These are phyloP conservation scores for Chenopodium suecicum DNA, from an alignment of 148 eudicot species.

Conservation along the genomic window DNA sequence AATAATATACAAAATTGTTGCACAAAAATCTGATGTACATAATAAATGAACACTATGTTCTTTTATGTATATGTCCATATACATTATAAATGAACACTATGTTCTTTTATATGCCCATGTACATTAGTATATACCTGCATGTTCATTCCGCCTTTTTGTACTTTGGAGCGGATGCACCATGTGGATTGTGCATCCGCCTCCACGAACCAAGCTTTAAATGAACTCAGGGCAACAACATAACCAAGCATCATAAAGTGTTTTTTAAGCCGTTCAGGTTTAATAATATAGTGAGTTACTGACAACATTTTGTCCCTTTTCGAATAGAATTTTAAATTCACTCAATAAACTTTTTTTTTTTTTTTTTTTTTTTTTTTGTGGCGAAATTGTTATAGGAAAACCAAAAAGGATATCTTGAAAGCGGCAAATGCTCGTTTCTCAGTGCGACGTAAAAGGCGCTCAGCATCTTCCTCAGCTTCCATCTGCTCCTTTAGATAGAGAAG, in stretches of 20 bases:
- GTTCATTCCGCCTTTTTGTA: too few relatives aligned
- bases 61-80: too few relatives aligned
- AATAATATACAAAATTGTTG: too few relatives aligned
- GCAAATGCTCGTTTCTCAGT: constrained; percentile 98
- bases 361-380: not conserved
- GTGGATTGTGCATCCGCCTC: too few relatives aligned
- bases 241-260: not conserved
- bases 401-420: constrained; percentile 96
- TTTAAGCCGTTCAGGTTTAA: not conserved
- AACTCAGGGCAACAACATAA: not conserved
- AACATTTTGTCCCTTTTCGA: not conserved
- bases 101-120: too few relatives aligned
- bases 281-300: not conserved
- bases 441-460: constrained; percentile 89
- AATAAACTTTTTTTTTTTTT: not conserved
- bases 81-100: too few relatives aligned
- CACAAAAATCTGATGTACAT: too few relatives aligned
- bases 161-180: too few relatives aligned
- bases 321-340: not conserved
- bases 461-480: constrained; percentile 99
- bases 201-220: not conserved
- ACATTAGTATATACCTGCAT: too few relatives aligned
- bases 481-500: constrained; percentile 97
- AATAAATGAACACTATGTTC: too few relatives aligned
- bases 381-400: not conserved